Percentiles rank a stretch among this genome's conserved stretches.
Conservation (phyloP, 1,139 yeast species). For the Hyphopichia khmerensis region DNA sequence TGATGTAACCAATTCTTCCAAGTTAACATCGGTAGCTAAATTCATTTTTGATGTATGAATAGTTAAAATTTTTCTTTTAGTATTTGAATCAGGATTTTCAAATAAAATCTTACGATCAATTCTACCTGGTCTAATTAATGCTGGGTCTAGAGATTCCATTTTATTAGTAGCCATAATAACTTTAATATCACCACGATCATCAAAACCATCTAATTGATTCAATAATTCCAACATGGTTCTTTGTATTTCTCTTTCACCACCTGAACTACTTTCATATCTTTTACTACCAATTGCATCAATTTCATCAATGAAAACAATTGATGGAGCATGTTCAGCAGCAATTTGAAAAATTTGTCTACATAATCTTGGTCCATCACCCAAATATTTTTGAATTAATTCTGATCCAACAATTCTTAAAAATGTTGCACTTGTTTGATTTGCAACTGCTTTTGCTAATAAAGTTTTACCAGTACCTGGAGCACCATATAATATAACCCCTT, state of each 20-base stretch:
- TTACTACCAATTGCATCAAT: conserved; percentile 98
- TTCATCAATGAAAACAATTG: conserved; percentile 97
- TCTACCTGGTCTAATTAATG: conserved; percentile 97
- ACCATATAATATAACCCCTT: conserved; percentile 97
- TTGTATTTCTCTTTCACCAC: conserved; percentile 98
- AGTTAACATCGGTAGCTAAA: conserved; percentile 79
- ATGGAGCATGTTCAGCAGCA: conserved; percentile 97
- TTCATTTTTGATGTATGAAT: conserved; percentile 97
- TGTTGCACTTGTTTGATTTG: conserved; percentile 96
- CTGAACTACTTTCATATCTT: conserved; percentile 92
- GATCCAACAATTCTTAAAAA: conserved; percentile 96
- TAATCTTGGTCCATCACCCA: conserved; percentile 97
- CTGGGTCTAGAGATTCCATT: conserved; percentile 94
- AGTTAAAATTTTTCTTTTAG: conserved; percentile 88
- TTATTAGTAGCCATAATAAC: conserved; percentile 99
- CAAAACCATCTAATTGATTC: conserved; percentile 97
- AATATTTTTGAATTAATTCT: conserved; percentile 92
- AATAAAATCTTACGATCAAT: conserved; percentile 95
- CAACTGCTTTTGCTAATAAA: conserved; percentile 94
- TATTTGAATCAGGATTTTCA: conserved; percentile 91
- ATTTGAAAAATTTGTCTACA: conserved; percentile 94
- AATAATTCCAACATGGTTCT: conserved; percentile 97
- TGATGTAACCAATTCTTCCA: conserved; percentile 85
- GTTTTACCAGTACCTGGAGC: conserved; percentile 99
- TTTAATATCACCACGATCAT: conserved; percentile 96